Percentiles rank a stretch among this genome's conserved stretches.
Conservation (phyloP, 371 early-diverging fungal genomes). For the Saksenaea vasiformis region DNA sequence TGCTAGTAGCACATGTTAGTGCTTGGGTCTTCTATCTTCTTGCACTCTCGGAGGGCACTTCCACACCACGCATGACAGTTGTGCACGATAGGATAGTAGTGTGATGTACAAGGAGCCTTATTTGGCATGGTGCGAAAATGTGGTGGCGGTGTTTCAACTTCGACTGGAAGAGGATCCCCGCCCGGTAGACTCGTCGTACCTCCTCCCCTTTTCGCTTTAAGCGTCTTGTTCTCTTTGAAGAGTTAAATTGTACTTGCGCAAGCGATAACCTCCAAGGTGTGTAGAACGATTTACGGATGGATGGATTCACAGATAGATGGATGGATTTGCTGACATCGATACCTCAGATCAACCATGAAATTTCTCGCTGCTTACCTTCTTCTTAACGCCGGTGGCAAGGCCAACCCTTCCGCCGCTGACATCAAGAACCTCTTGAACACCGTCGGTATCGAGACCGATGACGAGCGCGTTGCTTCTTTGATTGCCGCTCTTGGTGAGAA, state of each 20-base stretch:
- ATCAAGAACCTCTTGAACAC: conserved; percentile 77
- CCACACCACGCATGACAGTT: too few species aligned
- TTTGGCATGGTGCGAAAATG: too few species aligned
- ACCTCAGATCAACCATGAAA: conserved; percentile 62
- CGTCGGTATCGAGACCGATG: conserved; percentile 86
- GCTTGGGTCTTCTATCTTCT: too few species aligned
- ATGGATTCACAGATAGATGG: conserved; percentile 6
- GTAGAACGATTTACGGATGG: neutral
- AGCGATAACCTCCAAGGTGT: conserved; percentile 10
- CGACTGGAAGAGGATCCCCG: neutral
- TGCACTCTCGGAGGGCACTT: too few species aligned
- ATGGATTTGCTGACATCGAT: conserved; percentile 1
- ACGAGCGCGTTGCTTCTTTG: conserved; percentile 69
- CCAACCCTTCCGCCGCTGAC: conserved; percentile 71
- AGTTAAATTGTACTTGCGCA: conserved; percentile 14
- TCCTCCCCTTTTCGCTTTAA: conserved; percentile 6
- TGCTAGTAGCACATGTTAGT: too few species aligned
- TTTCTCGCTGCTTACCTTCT: conserved; percentile 93
- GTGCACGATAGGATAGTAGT: too few species aligned
- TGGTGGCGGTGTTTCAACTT: neutral
- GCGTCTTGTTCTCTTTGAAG: conserved; percentile 16
- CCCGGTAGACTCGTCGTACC: neutral
- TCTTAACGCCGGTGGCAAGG: conserved; percentile 81
- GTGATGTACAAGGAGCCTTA: too few species aligned
- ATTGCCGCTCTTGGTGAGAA: conserved; percentile 80